Evolutionary conservation across 805 yeast species (phyloP).

Genomic region (Lachancea lanzarotensis): DNA sequence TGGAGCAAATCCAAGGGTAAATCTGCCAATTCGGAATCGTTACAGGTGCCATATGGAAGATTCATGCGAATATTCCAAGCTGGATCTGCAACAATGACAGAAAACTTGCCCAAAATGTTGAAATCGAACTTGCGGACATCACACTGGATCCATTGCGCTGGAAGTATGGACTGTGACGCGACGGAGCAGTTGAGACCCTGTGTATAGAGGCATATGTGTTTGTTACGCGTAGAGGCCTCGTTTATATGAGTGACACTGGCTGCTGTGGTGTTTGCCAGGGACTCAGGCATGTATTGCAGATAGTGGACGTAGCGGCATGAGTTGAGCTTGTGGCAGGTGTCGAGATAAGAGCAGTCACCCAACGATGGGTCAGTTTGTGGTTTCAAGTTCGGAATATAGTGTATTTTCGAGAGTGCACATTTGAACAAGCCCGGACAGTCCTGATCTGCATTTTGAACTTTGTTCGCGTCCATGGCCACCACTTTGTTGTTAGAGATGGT

Average conservation of each 20-base stretch:
- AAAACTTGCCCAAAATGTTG: conserved; percentile 66
- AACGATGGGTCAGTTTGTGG: conserved; percentile 59
- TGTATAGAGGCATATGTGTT: conserved; percentile 27
- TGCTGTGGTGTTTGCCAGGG: conserved; percentile 14
- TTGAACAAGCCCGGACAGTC: conserved; percentile 19
- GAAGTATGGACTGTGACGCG: conserved; percentile 33
- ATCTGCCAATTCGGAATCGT: conserved; percentile 64
- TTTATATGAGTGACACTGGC: conserved; percentile 3
- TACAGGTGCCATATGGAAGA: conserved; percentile 67
- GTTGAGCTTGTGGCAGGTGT: conserved; percentile 83
- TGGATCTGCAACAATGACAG: conserved; percentile 84
- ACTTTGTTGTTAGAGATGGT: conserved; percentile 19
- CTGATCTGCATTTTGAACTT: conserved; percentile 18
- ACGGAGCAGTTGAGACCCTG: conserved; percentile 33
- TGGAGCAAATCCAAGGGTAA: conserved; percentile 66
- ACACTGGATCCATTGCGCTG: conserved; percentile 84
- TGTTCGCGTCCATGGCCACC: conserved; percentile 24
- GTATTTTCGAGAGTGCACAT: conserved; percentile 38
- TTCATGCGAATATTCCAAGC: conserved; percentile 97
- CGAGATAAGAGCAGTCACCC: conserved; percentile 92
- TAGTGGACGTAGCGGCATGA: conserved; percentile 81
- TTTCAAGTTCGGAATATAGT: conserved; percentile 49
- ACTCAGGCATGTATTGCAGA: conserved; percentile 36
- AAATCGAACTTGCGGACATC: conserved; percentile 75
- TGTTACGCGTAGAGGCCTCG: conserved; percentile 21